These are phyloP conservation scores for Mycena polygramma DNA, from an alignment of 768 basidiomycete species.

Conservation along the genomic window DNA sequence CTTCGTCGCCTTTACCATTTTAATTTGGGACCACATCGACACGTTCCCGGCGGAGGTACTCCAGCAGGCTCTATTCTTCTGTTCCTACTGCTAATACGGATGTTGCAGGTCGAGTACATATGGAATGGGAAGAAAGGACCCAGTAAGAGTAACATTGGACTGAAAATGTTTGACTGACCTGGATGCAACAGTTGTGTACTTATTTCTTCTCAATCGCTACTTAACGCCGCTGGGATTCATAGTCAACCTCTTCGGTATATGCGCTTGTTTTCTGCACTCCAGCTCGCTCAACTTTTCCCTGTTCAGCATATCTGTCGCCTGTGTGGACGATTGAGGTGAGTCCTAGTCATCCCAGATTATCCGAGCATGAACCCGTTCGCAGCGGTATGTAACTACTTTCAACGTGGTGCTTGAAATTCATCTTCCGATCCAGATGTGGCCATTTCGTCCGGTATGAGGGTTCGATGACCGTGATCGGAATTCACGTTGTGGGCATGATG, in stretches of 20 bases:
- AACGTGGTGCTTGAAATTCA: neutral
- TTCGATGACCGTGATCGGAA: conserved; percentile 65
- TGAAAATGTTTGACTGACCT: neutral
- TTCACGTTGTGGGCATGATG: conserved; percentile 68
- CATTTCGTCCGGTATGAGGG: conserved; percentile 67
- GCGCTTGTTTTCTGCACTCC: neutral
- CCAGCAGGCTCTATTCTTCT: neutral
- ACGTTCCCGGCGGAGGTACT: neutral
- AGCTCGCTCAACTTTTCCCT: neutral
- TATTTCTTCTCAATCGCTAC: neutral
- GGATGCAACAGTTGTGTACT: neutral
- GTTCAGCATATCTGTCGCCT: neutral
- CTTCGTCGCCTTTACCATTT: neutral
- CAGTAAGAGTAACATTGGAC: neutral
- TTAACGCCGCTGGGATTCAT: neutral
- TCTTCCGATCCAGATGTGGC: conserved; percentile 49
- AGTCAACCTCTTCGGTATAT: neutral
- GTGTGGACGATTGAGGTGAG: conserved; percentile 43
- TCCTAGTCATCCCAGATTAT: neutral
- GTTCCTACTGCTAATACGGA: neutral
- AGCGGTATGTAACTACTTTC: conserved; percentile 18
- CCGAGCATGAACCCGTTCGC: neutral
- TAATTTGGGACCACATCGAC: neutral
- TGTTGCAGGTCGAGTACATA: neutral
- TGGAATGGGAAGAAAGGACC: neutral